Percentiles rank a stretch among this genome's conserved stretches.
phyloP scores from a whole-genome alignment of 139 green algal species.

The Spirogloea muscicola region DNA sequence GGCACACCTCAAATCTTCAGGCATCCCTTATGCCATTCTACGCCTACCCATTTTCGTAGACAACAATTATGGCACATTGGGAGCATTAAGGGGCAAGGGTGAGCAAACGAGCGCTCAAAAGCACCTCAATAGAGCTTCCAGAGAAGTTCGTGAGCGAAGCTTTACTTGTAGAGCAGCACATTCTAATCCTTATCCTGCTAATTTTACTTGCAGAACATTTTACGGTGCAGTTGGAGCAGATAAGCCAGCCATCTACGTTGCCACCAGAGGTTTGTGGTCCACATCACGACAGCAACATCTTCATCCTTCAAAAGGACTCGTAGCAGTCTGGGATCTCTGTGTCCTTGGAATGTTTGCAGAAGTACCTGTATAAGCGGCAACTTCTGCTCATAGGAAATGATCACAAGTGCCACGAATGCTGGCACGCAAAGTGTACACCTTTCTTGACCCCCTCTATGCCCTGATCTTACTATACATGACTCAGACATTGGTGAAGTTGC shows the following conservation, averaged over 20 bases:
- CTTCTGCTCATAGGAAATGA: not conserved
- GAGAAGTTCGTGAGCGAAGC: too few relatives aligned
- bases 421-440: not conserved
- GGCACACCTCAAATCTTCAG: not conserved
- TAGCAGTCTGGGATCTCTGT: too few relatives aligned
- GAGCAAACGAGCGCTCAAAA: too few relatives aligned
- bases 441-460: not conserved
- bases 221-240: not conserved
- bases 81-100: constrained; percentile 3
- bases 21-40: not conserved
- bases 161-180: too few relatives aligned
- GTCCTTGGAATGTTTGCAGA: too few relatives aligned
- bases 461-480: too few relatives aligned
- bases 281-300: too few relatives aligned
- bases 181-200: too few relatives aligned
- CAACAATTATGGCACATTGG: not conserved
- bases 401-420: not conserved
- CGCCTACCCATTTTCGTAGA: constrained; percentile 9
- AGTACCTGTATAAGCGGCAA: not conserved
- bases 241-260: not conserved
- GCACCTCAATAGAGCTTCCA: too few relatives aligned
- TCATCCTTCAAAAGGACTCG: not conserved
- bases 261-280: not conserved
- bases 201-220: too few relatives aligned
- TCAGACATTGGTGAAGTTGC: constrained; percentile 9